Evolutionary conservation across 2,329 filamentous ascomycete genomes (phyloP), one percentile per base, ranked within the genome.

Genomic region (Ophiognomonia clavigignenti-juglandacearum): DNA sequence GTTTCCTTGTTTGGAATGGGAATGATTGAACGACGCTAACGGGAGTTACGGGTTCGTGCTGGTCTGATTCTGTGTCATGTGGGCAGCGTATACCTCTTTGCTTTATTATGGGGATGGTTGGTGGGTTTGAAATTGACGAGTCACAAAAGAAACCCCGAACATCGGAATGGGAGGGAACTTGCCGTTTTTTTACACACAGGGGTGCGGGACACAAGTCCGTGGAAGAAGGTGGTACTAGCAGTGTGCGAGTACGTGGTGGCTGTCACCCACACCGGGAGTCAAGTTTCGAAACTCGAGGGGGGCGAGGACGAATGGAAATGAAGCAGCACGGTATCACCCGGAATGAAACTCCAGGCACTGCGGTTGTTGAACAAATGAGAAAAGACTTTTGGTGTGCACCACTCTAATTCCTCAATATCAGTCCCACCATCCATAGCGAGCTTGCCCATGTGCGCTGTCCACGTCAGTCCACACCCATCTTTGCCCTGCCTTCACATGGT

Each of bases 171-270:
- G 24, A 39, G n/a, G n/a, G n/a, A n/a, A 43, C 48, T 42, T 38
- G 20, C 29, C 38, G n/a, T n/a, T n/a, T n/a, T n/a, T 29, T 31
- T 18, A 51, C 32, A 48, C 22, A 31, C 35, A 37, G 31, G 45
- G 49, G 46, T 43, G n/a, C n/a, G n/a, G n/a, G n/a, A n/a, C n/a
- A 48, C 49, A 42, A 45, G 38, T 51, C 45, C 41, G 45, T 43
- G 41, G 39, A 40, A 48, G 5, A 18, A 24, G 11, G 16, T 26
- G 35, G 19, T n/a, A 31, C n/a, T 16, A n/a, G 22, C n/a, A n/a
- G n/a, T n/a, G n/a, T n/a, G n/a, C n/a, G n/a, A n/a, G n/a, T n/a
- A n/a, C n/a, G n/a, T n/a, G n/a, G 11, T 16, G 11, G 11, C 14
- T 36, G 29, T 19, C 27, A n/a, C 14, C 36, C 37, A 27, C 29